These are phyloP conservation scores for Phyllosticta ampelicida DNA, from an alignment of 2,329 filamentous ascomycete genomes.

Conservation along the genomic window DNA sequence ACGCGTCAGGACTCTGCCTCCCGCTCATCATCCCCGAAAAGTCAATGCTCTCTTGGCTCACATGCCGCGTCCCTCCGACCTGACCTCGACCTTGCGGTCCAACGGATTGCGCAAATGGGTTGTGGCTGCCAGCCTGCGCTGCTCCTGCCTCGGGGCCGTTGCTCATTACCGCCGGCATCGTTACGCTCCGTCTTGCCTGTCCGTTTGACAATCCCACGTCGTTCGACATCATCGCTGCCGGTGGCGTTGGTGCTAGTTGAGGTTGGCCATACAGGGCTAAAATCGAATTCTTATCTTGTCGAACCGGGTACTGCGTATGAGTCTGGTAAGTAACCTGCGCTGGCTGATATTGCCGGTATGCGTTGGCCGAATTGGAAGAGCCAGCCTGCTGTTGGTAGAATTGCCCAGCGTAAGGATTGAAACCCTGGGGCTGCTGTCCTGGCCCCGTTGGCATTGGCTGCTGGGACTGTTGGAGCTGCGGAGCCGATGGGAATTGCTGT, in stretches of 20 bases:
- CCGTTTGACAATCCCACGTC: slow-evolving; percentile 18
- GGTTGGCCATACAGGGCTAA: slow-evolving; percentile 62
- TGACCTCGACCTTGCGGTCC: slow-evolving; percentile 12
- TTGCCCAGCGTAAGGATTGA: slow-evolving; percentile 1
- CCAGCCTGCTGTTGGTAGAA: slow-evolving; percentile 12
- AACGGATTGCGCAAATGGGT: slow-evolving; percentile 40
- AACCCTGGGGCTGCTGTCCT: slow-evolving; percentile 11
- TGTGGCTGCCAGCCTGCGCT: slow-evolving; percentile 37
- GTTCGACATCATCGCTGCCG: slow-evolving; percentile 21
- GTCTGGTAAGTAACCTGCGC: slow-evolving; percentile 28
- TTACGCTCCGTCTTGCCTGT: slow-evolving; percentile 24
- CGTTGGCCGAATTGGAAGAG: slow-evolving; percentile 5
- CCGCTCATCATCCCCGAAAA: slow-evolving; percentile 52
- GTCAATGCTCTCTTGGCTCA: slow-evolving; percentile 60
- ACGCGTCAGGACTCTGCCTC: slow-evolving; percentile 68
- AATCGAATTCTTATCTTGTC: slow-evolving; percentile 62
- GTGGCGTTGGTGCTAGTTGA: slow-evolving; percentile 37
- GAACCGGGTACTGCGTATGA: slow-evolving; percentile 25
- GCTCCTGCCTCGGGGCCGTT: slow-evolving; percentile 4
- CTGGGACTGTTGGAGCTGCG: slow-evolving; percentile 14
- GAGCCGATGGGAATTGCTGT: slow-evolving; percentile 5
- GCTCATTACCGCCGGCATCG: slow-evolving; percentile 24
- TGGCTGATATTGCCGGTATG: slow-evolving; percentile 16
- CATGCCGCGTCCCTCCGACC: slow-evolving; percentile 29
- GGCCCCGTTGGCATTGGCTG: slow-evolving; percentile 16